phyloP scores from a whole-genome alignment of 768 basidiomycete species.

The Leccinum longicurvipes region DNA sequence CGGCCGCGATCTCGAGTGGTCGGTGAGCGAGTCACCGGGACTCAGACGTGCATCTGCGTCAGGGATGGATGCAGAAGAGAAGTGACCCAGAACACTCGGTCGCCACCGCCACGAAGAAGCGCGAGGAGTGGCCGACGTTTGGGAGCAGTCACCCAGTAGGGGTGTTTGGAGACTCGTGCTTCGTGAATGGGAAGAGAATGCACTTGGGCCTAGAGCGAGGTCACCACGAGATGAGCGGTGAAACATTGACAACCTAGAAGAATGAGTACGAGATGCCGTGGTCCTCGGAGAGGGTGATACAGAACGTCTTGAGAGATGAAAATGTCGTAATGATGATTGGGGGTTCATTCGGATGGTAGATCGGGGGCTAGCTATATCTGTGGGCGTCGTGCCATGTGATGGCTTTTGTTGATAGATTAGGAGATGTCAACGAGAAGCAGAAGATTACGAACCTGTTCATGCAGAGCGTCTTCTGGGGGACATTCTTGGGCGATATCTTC shows the following conservation, averaged over 20 bases:
- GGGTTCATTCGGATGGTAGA: constrained; percentile 36
- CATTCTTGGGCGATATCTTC: constrained; percentile 29
- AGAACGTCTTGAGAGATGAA: constrained; percentile 41
- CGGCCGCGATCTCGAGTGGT: constrained; percentile 52
- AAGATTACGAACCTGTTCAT: constrained; percentile 27
- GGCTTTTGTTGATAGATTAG: constrained; percentile 21
- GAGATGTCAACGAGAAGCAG: constrained; percentile 19
- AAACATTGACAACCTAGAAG: constrained; percentile 45
- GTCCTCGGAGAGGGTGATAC: constrained; percentile 38
- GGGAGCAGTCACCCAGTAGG: constrained; percentile 19
- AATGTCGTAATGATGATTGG: constrained; percentile 38
- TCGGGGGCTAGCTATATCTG: constrained; percentile 28
- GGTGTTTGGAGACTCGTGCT: constrained; percentile 50
- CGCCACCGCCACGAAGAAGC: constrained; percentile 47
- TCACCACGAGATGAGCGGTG: constrained; percentile 31
- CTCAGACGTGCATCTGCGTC: constrained; percentile 41
- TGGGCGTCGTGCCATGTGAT: constrained; percentile 19
- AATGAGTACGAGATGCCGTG: constrained; percentile 31
- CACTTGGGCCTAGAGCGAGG: constrained; percentile 26
- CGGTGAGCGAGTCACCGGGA: constrained; percentile 39
- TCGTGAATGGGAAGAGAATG: constrained; percentile 40
- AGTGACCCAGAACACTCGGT: constrained; percentile 65
- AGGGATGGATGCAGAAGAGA: constrained; percentile 47
- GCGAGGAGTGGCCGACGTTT: constrained; percentile 7
- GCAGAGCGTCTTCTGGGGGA: constrained; percentile 12